Base-by-base conservation (phyloP, 306 rosid genomes). In the Trifolium fragiferum region DNA sequence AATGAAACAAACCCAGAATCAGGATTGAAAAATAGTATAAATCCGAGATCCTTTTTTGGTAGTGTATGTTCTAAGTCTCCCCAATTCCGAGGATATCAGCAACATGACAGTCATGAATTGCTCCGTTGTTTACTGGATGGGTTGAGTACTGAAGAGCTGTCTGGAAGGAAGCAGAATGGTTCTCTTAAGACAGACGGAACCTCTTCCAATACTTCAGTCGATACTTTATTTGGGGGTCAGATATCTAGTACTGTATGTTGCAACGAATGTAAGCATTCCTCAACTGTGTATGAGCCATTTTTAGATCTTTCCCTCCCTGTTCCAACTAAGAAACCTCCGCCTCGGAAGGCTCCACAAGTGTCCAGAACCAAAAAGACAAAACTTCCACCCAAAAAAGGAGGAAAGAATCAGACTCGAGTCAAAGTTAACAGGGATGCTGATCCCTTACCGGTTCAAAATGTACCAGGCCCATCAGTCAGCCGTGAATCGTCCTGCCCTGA, bases 81-180 rank as follows among this genome's bases (percentile, higher is more conserved):
- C 55, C 99, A 92, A 58, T 95, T 92, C 78, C 87, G 85, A 77
- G 99, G 97, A 62, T 90, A 86, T 76, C 96, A 92, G 67, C 99
- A 95, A 84, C 99, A 95, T 69, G 99, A 95, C 76, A 90, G 99
- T 78, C 99, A 95, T 12, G 99, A 95, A 86, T 82, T 90, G 81
- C 97, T 95, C 57, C 86, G 86, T 70, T 90, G 87, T 81, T 89
- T 95, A 65, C 86, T 92, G 70, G 99, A 95, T 86, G 98, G 90
- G 68, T 76, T 92, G 82, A 75, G 88, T 77, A 73, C 89, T 35
- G 98, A 95, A 83, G 98, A 92, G 74, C 79, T 84, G 79, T 80
- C 91, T 66, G 68, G 69, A 44, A 89, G 77, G 84, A 90, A 90
- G 74, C 88, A 74, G 32, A 76, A 66, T 61, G 86, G 66, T 62